Evolutionary conservation across 1,284 basidiomycete genomes (phyloP).

Genomic region (Ustilago curta): DNA sequence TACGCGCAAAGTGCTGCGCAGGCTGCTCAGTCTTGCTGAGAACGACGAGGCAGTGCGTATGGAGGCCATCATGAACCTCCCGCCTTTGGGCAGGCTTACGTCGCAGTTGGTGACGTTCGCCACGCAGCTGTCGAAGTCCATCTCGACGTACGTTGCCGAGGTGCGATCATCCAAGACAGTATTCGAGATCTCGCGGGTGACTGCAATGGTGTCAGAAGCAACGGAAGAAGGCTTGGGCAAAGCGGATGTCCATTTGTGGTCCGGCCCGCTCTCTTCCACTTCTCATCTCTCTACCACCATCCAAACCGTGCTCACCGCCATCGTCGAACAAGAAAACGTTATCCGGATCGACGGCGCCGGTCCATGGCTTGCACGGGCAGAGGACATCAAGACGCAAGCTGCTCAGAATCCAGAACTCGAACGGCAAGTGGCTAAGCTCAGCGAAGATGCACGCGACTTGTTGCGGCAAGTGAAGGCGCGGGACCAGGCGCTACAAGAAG

Average conservation of each 20-base stretch:
- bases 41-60: conserved; percentile 62
- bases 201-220: conserved; percentile 46
- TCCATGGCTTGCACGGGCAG: conserved; percentile 89
- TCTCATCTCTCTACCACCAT: conserved; percentile 52
- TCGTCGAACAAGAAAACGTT: conserved; percentile 62
- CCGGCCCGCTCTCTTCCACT: conserved; percentile 38
- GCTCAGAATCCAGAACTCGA: conserved; percentile 92
- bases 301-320: conserved; percentile 48
- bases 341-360: conserved; percentile 55
- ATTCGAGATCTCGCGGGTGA: conserved; percentile 42
- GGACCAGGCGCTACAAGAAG: conserved; percentile 90
- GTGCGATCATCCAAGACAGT: conserved; percentile 47
- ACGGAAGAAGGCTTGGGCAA: conserved; percentile 51
- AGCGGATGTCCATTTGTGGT: conserved; percentile 39
- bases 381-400: conserved; percentile 84
- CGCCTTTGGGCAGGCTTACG: conserved; percentile 55
- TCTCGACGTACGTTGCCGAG: conserved; percentile 47
- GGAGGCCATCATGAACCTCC: conserved; percentile 58
- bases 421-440: conserved; percentile 82
- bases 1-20: conserved; percentile 61
- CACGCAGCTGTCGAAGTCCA: conserved; percentile 38
- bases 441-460: conserved; percentile 88
- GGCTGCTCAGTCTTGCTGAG: conserved; percentile 56
- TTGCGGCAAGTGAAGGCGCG: conserved; percentile 78
- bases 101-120: conserved; percentile 61